Evolutionary conservation across 176 grass and related monocot species (phyloP), one percentile per base, ranked within the genome.

Genomic region (Elymus sibiricus): DNA sequence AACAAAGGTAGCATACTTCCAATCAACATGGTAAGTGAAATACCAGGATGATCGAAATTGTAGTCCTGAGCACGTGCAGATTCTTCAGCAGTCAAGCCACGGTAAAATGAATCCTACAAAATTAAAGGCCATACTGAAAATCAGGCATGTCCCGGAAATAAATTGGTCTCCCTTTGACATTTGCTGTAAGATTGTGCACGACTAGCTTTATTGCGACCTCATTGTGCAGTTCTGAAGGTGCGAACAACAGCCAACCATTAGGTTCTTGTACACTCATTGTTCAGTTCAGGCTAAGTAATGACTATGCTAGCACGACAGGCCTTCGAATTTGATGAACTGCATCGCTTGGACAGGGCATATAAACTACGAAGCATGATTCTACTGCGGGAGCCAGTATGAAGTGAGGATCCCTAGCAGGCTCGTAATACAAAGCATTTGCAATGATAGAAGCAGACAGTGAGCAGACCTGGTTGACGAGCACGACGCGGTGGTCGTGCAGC

Each of bases 21-120:
- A 62, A 70, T 46, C 22, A 8, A 67, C 83, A 90, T 65, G n/a
- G 79, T 7, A 84, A 79, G 78, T 81, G 59, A 78, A 86, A 67
- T 91, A 99, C 97, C 97, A 78, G 97, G 97, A 82, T 99, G 97
- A 87, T 94, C 97, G 90, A 99, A 99, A 86, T 99, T 99, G 83
- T 99, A 99, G 79, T 96, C 94, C 75, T 96, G 90, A 64, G 88
- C 97, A 77, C 9, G 79, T 69, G 90, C 87, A 44, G 97, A 96
- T 86, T 99, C 94, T 72, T 96, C 92, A 80, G 90, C 87, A 63
- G 97, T 99, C 66, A 99, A 77, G n/a, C 97, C 97, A 17, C 94
- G 91, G 34, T 99, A 99, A 70, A 99, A 99, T 25, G 97, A 99
- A 93, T 99, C 97, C 94, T 96, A 70, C 66, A 83, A 86, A 79